Evolutionary conservation across 176 grass and related monocot species (phyloP), one percentile per base, ranked within the genome.

Genomic region (Pontederia paniculata): DNA sequence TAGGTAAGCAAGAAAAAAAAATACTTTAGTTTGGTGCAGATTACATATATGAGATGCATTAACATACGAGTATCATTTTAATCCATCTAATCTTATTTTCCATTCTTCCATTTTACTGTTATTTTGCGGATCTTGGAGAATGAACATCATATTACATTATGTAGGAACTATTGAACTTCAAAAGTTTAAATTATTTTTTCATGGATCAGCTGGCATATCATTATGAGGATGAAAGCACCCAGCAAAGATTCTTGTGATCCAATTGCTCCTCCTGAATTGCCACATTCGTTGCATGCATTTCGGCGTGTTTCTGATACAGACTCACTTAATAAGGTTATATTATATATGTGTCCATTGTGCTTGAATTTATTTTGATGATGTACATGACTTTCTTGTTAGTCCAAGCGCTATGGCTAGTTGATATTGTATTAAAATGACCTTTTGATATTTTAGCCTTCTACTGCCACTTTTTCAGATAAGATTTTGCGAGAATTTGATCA

Each of bases 261-360:
- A 60, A 80, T 89, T 73, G 81, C 89, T 57, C 89, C 89, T 17
- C 67, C 86, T 50, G 89, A 95, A 58, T 83, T 95, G 62, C 89
- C 89, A 70, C 84, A 89, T 76, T 81, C 89, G 53, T 20, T 95
- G 37, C 89, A 95, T 80, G 76, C 76, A 10, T 89, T 95, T 82
- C 85, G 86, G 10, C 85, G 89, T 70, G 81, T 95, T 1, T 80
- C 85, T 71, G 56, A 51, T 52, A 53, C 70, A 57, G 89, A 89
- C 43, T 89, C 85, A 44, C 79, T 83, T 50, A 78, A 95, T 83
- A 42, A 86, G 85, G 89, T 89, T 83, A 77, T 52, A n/a, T 7
- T 5, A 65, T 65, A 14, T 57, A 12, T 14, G 10, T 28, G 13
- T 37, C 28, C 28, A 37, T 6, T 37, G 28, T 37, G 28, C 28